Percentiles rank a stretch among this genome's conserved stretches.
Conservation (phyloP, 495 filamentous ascomycete genomes). For the Apiosordaria backusii region DNA sequence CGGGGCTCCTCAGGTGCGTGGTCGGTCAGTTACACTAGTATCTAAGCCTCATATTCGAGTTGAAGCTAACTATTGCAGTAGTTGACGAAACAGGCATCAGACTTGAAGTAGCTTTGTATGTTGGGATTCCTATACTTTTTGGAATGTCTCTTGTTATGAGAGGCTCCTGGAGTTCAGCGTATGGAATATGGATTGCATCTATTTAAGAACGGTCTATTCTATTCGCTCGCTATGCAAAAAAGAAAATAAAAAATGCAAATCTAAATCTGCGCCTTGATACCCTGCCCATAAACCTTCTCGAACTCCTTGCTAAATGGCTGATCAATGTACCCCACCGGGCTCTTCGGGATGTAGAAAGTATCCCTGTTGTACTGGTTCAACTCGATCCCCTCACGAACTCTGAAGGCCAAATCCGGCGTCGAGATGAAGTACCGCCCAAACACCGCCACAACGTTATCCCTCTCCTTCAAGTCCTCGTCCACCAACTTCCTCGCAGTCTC, state of each 20-base stretch:
- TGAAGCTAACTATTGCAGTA: no score
- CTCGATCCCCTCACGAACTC: constrained; percentile 53
- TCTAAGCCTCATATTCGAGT: no score
- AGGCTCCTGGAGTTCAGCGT: no score
- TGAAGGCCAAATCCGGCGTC: constrained; percentile 68
- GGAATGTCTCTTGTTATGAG: no score
- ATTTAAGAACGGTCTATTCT: background rate
- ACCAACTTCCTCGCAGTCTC: constrained; percentile 48
- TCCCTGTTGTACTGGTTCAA: constrained; percentile 55
- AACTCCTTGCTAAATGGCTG: constrained; percentile 60
- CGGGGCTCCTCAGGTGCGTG: no score
- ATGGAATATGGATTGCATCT: no score
- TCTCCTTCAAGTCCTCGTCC: constrained; percentile 51
- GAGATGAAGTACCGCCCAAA: constrained; percentile 66
- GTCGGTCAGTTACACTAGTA: no score
- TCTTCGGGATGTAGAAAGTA: constrained; percentile 54
- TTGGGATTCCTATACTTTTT: no score
- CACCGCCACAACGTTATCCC: constrained; percentile 47
- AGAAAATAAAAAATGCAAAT: background rate
- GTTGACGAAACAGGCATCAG: no score
- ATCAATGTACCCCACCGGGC: constrained; percentile 60
- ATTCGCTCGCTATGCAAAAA: background rate
- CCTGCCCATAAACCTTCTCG: constrained; percentile 12
- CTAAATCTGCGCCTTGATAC: background rate
- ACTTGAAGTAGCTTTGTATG: no score